Evolutionary conservation across 371 early-diverging fungal species (phyloP).

Genomic region (Lichtheimia corymbifera): DNA sequence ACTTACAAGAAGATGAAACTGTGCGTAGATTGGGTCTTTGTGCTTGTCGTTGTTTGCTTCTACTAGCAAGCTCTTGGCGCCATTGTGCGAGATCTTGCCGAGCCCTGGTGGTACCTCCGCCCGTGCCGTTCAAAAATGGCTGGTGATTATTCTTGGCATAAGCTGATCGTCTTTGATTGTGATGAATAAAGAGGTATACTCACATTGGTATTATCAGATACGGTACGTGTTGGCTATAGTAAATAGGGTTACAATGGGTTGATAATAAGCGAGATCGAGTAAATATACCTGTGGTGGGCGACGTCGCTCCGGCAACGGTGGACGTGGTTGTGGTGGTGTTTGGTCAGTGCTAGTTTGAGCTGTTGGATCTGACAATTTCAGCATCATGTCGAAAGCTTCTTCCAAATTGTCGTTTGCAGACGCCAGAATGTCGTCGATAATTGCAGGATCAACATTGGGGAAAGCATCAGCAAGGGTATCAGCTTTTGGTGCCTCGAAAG

Average conservation of each 20-base stretch:
- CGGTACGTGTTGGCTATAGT: background rate
- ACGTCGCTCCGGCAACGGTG: background rate
- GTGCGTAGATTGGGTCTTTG: background rate
- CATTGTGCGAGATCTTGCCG: conserved; percentile 22
- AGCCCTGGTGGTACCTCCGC: background rate
- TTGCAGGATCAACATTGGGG: conserved; percentile 10
- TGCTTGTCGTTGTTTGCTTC: conserved; percentile 1
- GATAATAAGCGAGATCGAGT: background rate
- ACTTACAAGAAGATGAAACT: conserved; percentile 1
- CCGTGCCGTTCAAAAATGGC: conserved; percentile 12
- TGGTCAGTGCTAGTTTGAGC: background rate
- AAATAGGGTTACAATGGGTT: background rate
- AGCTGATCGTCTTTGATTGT: background rate
- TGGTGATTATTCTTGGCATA: background rate
- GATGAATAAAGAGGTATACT: background rate
- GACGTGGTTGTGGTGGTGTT: conserved; percentile 1
- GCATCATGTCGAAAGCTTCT: conserved; percentile 18
- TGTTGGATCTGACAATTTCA: conserved; percentile 20
- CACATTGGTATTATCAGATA: conserved; percentile 7
- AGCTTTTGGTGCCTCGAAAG: conserved; percentile 8
- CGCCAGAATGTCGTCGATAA: conserved; percentile 17
- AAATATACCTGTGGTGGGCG: background rate
- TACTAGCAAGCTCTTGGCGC: conserved; percentile 21
- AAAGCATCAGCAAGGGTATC: conserved; percentile 26
- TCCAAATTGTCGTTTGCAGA: conserved; percentile 15